Conservation (phyloP, 116 monocot species). For the Posidonia oceanica region DNA sequence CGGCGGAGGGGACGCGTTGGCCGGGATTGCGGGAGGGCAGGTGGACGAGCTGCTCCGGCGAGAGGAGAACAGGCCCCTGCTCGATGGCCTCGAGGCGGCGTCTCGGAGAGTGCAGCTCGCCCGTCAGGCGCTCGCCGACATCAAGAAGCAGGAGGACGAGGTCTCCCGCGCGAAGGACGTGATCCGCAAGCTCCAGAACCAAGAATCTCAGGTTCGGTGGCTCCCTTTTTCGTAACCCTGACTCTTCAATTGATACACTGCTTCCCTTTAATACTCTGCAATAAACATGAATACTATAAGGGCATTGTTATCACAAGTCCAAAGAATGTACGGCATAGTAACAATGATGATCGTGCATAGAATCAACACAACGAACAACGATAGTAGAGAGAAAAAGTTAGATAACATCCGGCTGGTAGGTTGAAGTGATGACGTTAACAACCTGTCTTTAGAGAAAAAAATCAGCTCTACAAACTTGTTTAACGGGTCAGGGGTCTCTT, state of each 20-base stretch:
- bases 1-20: slow-evolving; percentile 6
- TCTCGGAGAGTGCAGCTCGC: slow-evolving; percentile 52
- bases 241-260: not conserved
- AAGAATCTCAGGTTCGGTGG: slow-evolving; percentile 42
- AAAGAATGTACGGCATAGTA: no score
- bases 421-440: no score
- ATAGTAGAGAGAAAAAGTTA: no score
- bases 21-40: slow-evolving; percentile 25
- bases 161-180: slow-evolving; percentile 21
- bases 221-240: not conserved
- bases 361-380: no score
- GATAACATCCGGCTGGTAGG: no score
- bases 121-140: slow-evolving; percentile 52
- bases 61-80: slow-evolving; percentile 51
- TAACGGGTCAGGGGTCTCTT: no score
- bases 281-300: no score
- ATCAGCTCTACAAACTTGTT: no score
- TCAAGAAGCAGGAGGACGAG: slow-evolving; percentile 54
- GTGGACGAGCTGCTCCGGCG: slow-evolving; percentile 48
- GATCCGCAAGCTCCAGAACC: slow-evolving; percentile 38
- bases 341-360: no score
- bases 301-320: no score
- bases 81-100: slow-evolving; percentile 52
- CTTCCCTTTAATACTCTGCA: no score
- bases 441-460: no score